Evolutionary conservation across 2,329 filamentous ascomycete genomes (phyloP).

Genomic region (Endothia cerciana): DNA sequence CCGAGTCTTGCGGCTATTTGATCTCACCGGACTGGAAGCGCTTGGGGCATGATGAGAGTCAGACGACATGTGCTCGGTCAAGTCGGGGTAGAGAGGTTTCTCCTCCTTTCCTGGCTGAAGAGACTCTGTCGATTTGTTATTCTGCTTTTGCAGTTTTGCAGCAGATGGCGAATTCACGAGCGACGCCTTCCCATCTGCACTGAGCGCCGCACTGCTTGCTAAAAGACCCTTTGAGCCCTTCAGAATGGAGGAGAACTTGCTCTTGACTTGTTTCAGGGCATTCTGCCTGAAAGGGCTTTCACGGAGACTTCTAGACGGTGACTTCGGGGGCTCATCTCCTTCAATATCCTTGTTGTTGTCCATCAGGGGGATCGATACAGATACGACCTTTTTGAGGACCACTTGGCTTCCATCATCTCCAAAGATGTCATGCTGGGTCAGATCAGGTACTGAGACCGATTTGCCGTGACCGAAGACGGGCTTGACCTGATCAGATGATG

Average conservation of each 20-base stretch:
- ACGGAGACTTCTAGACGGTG: constrained; percentile 58
- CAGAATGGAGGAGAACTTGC: constrained; percentile 87
- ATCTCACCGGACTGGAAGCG: constrained; percentile 49
- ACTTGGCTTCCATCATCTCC: constrained; percentile 34
- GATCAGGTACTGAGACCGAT: constrained; percentile 64
- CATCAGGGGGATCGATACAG: constrained; percentile 60
- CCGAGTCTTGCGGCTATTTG: constrained; percentile 54
- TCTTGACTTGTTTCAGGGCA: constrained; percentile 82
- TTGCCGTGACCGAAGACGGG: constrained; percentile 57
- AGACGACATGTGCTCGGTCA: constrained; percentile 44
- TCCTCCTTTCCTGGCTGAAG: constrained; percentile 39
- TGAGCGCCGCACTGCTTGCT: constrained; percentile 71
- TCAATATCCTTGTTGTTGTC: constrained; percentile 46
- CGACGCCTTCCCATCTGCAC: constrained; percentile 64
- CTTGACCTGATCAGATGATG: constrained; percentile 30
- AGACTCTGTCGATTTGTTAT: constrained; percentile 53
- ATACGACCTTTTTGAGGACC: constrained; percentile 61
- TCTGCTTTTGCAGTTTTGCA: constrained; percentile 48
- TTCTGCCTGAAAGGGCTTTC: constrained; percentile 64
- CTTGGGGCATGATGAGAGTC: constrained; percentile 38
- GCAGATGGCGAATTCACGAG: constrained; percentile 57
- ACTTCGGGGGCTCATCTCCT: constrained; percentile 53
- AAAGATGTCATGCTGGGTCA: constrained; percentile 40
- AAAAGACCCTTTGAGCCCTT: constrained; percentile 86
- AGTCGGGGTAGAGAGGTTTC: constrained; percentile 50